phyloP scores from a whole-genome alignment of 176 grass and related monocot species.

The Bolboschoenus planiculmis region DNA sequence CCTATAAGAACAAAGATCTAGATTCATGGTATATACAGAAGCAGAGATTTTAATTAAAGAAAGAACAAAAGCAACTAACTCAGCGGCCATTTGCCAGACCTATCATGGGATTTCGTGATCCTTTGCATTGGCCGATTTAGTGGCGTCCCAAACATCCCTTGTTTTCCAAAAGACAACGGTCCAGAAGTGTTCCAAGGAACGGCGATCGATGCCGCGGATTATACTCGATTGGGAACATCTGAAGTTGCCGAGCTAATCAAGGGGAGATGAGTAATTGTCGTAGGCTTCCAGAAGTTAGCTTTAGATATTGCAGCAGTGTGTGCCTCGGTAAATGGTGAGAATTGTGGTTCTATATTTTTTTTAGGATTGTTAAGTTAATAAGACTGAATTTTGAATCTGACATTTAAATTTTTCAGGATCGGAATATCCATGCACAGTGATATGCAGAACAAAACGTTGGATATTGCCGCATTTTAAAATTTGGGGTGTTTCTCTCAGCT shows the following conservation, averaged over 20 bases:
- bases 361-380: neutral
- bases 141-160: conserved; percentile 24
- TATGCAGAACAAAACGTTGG: conserved; percentile 23
- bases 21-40: neutral
- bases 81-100: neutral
- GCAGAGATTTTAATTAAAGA: neutral
- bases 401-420: conserved; percentile 11
- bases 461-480: neutral
- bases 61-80: neutral
- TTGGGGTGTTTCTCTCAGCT: conserved; percentile 22
- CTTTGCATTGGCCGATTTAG: conserved; percentile 33
- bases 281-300: conserved; percentile 29
- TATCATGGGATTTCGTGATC: conserved; percentile 27
- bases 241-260: conserved; percentile 5
- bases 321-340: conserved; percentile 20
- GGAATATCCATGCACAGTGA: conserved; percentile 27
- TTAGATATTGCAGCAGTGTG: conserved; percentile 29
- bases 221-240: neutral
- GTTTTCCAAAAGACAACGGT: conserved; percentile 3
- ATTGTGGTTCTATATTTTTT: neutral
- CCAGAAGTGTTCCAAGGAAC: conserved; percentile 7
- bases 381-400: neutral
- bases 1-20: neutral
- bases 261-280: conserved; percentile 8
- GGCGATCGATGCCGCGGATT: conserved; percentile 23